Evolutionary conservation across 2,329 filamentous ascomycete genomes (phyloP), one percentile per base, ranked within the genome.

Genomic region (Corniculantispora saksenae): DNA sequence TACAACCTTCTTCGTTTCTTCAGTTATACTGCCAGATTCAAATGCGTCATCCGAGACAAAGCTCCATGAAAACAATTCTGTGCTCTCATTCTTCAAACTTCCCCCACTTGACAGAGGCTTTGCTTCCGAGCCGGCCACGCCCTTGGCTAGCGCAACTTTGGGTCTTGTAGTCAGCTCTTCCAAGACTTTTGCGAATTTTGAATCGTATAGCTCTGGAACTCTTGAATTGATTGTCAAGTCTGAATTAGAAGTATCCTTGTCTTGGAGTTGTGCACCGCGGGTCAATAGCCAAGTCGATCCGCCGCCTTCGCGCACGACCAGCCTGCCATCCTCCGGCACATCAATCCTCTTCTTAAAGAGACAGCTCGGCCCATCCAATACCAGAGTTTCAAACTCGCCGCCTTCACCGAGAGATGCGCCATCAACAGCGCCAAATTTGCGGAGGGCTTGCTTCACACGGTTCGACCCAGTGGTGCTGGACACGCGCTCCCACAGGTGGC

Each of bases 311-410:
- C 77, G 79, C 7, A 91, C 81, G 6, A 88, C 77, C 60, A 78
- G 79, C 64, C 80, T 83, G 65, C 84, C 83, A 4, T 77, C 75
- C 2, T 86, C 83, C 0, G 79, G 79, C 38, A 97, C 80, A 50
- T 82, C 80, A 67, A 98, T 90, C 60, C 83, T 85, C 69, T 83
- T 85, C 78, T 86, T 90, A 84, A 95, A 97, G 66, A 97, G 75
- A 58, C 80, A 79, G 0, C 73, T 71, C 10, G 94, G 94, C 13
- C 94, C 95, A 77, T 93, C 88, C 43, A 98, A 73, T 53, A 95
- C 93, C 61, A 98, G 80, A 35, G 93, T 98, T 83, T 98, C 95
- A 77, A 96, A 98, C 80, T 98, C 95, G 3, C 95, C 95, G 7
- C 95, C 95, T 76, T 98, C 95, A 1, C 95, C 95, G 21, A 98